Conservation (phyloP, 345 rosid species). For the Eucalyptus pumila region DNA sequence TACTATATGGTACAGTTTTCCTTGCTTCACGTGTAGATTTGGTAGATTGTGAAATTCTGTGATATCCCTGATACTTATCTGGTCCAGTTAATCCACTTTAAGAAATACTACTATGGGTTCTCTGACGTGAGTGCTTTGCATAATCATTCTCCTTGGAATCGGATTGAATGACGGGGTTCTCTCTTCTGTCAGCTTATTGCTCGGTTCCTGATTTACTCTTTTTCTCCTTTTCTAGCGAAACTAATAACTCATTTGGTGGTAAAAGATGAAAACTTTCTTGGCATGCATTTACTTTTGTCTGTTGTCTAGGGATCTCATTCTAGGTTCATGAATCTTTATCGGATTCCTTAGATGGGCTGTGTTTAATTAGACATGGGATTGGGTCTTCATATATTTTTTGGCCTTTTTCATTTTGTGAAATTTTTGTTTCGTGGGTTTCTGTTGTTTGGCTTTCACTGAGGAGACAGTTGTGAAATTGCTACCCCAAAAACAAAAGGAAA, state of each 20-base stretch:
- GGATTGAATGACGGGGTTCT: background rate
- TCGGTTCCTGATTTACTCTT: background rate
- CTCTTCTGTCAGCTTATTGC: background rate
- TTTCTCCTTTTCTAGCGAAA: background rate
- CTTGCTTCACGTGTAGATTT: background rate
- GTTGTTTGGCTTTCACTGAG: background rate
- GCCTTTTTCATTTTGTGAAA: background rate
- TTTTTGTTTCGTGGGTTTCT: background rate
- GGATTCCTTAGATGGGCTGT: background rate
- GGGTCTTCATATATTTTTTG: background rate
- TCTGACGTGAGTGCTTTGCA: background rate
- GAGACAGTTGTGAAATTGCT: background rate
- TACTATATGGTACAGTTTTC: background rate
- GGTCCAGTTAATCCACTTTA: background rate
- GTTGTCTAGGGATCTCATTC: background rate
- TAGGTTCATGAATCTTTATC: background rate
- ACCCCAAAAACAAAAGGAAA: background rate
- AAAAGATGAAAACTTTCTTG: background rate
- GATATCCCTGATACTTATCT: background rate
- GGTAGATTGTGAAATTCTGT: background rate
- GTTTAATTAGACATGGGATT: background rate
- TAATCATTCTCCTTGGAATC: background rate
- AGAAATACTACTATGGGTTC: background rate
- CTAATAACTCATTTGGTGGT: background rate
- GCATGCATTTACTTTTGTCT: background rate